phyloP scores from a whole-genome alignment of 2,329 filamentous ascomycete genomes.

The Pseudocercospora cruenta region DNA sequence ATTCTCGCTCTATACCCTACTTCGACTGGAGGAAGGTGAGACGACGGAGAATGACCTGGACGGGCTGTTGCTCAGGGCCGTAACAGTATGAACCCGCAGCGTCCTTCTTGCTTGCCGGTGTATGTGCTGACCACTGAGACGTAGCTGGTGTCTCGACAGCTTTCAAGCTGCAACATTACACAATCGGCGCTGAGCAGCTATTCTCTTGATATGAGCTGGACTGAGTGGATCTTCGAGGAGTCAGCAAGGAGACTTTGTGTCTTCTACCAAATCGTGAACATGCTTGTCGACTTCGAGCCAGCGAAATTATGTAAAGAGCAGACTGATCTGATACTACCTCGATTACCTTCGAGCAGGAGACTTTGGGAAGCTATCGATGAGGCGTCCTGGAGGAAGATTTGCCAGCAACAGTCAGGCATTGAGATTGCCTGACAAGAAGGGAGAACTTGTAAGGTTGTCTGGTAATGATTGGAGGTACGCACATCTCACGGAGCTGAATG shows the following conservation, averaged over 20 bases:
- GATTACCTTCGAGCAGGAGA: slow-evolving; percentile 48
- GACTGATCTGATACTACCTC: slow-evolving; percentile 45
- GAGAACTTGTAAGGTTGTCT: slow-evolving; percentile 12
- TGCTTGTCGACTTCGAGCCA: slow-evolving; percentile 51
- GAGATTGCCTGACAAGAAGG: not conserved
- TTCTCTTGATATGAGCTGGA: slow-evolving; percentile 12
- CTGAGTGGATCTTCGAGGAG: slow-evolving; percentile 14
- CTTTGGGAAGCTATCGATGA: slow-evolving; percentile 51
- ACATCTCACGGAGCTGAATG: not conserved
- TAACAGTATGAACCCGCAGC: slow-evolving; percentile 38
- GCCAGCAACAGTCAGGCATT: not conserved
- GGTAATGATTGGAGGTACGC: not conserved
- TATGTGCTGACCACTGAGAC: not conserved
- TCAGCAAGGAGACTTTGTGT: slow-evolving; percentile 41
- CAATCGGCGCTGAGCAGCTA: not conserved
- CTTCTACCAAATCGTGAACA: slow-evolving; percentile 47
- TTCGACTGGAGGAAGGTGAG: slow-evolving; percentile 50
- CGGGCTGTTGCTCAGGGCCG: slow-evolving; percentile 40
- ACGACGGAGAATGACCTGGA: slow-evolving; percentile 50
- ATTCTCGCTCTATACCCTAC: slow-evolving; percentile 48
- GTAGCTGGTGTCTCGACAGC: not conserved
- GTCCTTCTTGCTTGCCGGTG: not conserved
- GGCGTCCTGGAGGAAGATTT: slow-evolving; percentile 32
- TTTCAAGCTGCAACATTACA: not conserved
- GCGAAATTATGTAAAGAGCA: slow-evolving; percentile 43